Percentiles rank a stretch among this genome's conserved stretches.
phyloP scores from a whole-genome alignment of 345 rosid genomes.

The Erodium maritimum region DNA sequence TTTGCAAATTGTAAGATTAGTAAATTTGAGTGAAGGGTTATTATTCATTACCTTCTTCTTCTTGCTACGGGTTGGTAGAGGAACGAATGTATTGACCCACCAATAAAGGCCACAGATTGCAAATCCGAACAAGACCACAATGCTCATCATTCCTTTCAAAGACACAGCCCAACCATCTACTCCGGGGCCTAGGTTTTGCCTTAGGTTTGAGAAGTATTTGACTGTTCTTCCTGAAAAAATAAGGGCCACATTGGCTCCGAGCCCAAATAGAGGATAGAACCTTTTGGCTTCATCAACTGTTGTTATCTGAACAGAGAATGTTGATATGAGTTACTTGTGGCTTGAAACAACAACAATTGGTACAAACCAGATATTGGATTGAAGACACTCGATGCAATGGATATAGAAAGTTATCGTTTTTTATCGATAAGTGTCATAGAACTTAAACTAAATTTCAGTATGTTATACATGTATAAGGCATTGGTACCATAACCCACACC shows the following conservation, averaged over 20 bases:
- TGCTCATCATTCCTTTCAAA: conserved; percentile 93
- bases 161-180: conserved; percentile 99
- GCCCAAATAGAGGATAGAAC: conserved; percentile 89
- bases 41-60: conserved; percentile 73
- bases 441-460: not conserved
- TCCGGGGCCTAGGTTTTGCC: conserved; percentile 83
- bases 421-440: not conserved
- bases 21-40: not conserved
- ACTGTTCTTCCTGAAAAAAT: conserved; percentile 93
- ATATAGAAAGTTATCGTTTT: too few relatives aligned
- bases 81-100: conserved; percentile 74
- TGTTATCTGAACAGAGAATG: conserved; percentile 47
- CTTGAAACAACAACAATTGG: not conserved
- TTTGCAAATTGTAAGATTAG: not conserved
- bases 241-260: conserved; percentile 92
- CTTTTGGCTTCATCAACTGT: conserved; percentile 90
- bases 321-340: not conserved
- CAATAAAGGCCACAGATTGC: conserved; percentile 77
- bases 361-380: too few relatives aligned
- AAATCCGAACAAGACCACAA: conserved; percentile 80
- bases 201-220: conserved; percentile 81
- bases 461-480: not conserved
- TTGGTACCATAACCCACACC: too few relatives aligned
- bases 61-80: conserved; percentile 89
- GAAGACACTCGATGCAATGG: too few relatives aligned